phyloP scores from a whole-genome alignment of 2,329 filamentous ascomycete species.

The Lachnellula arida region DNA sequence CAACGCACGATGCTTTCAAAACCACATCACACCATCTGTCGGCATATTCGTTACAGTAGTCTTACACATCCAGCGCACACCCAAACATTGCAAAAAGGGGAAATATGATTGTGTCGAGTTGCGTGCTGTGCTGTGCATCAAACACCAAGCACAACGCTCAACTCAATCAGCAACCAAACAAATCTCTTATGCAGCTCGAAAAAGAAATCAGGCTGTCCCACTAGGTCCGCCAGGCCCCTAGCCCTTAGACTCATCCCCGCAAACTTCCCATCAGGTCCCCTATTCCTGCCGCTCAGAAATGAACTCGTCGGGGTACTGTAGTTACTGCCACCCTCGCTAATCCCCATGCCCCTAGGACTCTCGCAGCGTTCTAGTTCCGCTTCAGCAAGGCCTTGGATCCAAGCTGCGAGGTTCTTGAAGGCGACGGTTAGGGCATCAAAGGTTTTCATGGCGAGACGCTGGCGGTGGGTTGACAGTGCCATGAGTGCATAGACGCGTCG shows the following conservation, averaged over 20 bases:
- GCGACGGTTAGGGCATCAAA: constrained; percentile 58
- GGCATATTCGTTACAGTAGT: not conserved
- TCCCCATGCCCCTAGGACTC: constrained; percentile 5
- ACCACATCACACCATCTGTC: not conserved
- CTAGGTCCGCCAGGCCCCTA: constrained; percentile 59
- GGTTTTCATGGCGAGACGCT: constrained; percentile 60
- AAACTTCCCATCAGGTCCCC: constrained; percentile 24
- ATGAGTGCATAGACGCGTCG: constrained; percentile 66
- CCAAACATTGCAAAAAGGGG: not conserved
- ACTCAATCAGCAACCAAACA: constrained; percentile 56
- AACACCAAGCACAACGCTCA: constrained; percentile 16
- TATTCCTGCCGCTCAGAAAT: constrained; percentile 27
- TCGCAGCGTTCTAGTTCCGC: constrained; percentile 50
- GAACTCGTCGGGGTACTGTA: constrained; percentile 20
- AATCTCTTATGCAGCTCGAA: constrained; percentile 61
- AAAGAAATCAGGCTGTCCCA: constrained; percentile 64
- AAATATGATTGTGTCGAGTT: too few species aligned
- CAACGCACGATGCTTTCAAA: not conserved
- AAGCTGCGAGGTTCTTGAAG: constrained; percentile 59
- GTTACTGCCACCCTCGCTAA: constrained; percentile 5
- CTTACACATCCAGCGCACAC: not conserved
- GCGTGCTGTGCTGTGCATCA: not conserved
- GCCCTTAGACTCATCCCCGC: constrained; percentile 51
- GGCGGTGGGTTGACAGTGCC: constrained; percentile 60
- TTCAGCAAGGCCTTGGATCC: constrained; percentile 63